Evolutionary conservation across 495 filamentous ascomycete species (phyloP).

Genomic region (Coniosporium apollinis): DNA sequence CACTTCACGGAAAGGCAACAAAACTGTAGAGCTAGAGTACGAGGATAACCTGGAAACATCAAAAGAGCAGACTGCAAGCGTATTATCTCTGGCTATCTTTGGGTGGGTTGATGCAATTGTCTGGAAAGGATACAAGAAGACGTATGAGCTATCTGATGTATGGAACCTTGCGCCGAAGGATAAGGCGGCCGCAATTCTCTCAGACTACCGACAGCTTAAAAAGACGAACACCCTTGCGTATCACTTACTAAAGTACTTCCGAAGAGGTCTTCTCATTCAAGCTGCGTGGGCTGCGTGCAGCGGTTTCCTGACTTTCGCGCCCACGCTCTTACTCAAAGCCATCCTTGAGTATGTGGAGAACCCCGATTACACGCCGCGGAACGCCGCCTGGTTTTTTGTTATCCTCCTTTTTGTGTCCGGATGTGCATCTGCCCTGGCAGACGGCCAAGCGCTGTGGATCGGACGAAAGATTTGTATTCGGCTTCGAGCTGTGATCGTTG

Average conservation of each 20-base stretch:
- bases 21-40: slow-evolving; percentile 67
- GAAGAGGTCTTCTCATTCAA: slow-evolving; percentile 56
- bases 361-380: slow-evolving; percentile 58
- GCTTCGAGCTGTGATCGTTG: slow-evolving; percentile 85
- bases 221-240: slow-evolving; percentile 68
- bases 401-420: slow-evolving; percentile 73
- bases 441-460: slow-evolving; percentile 81
- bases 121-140: slow-evolving; percentile 76
- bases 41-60: slow-evolving; percentile 77
- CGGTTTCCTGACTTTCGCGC: slow-evolving; percentile 72
- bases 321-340: slow-evolving; percentile 75
- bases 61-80: slow-evolving; percentile 65
- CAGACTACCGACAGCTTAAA: slow-evolving; percentile 68
- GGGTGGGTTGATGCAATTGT: slow-evolving; percentile 82
- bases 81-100: slow-evolving; percentile 79
- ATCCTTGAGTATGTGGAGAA: slow-evolving; percentile 89
- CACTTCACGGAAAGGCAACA: slow-evolving; percentile 81
- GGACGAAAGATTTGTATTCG: slow-evolving; percentile 88
- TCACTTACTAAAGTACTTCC: slow-evolving; percentile 76
- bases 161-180: slow-evolving; percentile 86
- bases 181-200: slow-evolving; percentile 62
- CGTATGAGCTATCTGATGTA: slow-evolving; percentile 64
- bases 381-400: slow-evolving; percentile 93
- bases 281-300: slow-evolving; percentile 60
- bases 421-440: slow-evolving; percentile 56